Evolutionary conservation across 441 rosid species (phyloP), one percentile per base, ranked within the genome.

Genomic region (Adansonia grandidieri): DNA sequence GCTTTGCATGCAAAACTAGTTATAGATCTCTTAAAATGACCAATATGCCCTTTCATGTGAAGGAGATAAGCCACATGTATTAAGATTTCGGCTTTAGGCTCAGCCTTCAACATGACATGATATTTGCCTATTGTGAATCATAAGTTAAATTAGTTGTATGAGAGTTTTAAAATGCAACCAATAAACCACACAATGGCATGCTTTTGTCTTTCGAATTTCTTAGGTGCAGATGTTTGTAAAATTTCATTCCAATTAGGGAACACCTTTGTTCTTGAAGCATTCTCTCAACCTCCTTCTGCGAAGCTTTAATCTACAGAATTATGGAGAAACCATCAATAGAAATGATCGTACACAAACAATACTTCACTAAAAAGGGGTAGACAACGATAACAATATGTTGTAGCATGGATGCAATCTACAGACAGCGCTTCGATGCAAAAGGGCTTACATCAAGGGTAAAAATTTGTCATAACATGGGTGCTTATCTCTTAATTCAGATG

Each of bases 261-360:
- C 6, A 95, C 98, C 98, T 92, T 80, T 89, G 92, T 74, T 92
- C 98, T 83, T 87, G 86, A 84, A 90, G 87, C 88, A 88, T 85
- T 82, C 54, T 86, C 78, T 93, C 95, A 57, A 89, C 84, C 75
- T 95, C 97, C 85, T 89, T 85, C 57, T 88, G 92, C 79, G 91
- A 84, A 76, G 92, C 81, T 83, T 90, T 91, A 78, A 93, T 88
- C 98, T 93, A 78, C 72, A 72, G n/a, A 66, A 47, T 66, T 65
- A 77, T 47, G 48, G 56, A 74, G 14, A 44, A 13, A 20, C 47
- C 47, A 57, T 76, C 45, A 53, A 17, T 57, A 10, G 2, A 24
- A 74, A 50, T 20, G 17, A 65, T 10, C 19, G 10, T 7, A 40
- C 2, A 14, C 15, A 19, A 74, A 42, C 48, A 84, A 40, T 53